Conservation (phyloP, 75 land plant genomes). For the Larix kaempferi region DNA sequence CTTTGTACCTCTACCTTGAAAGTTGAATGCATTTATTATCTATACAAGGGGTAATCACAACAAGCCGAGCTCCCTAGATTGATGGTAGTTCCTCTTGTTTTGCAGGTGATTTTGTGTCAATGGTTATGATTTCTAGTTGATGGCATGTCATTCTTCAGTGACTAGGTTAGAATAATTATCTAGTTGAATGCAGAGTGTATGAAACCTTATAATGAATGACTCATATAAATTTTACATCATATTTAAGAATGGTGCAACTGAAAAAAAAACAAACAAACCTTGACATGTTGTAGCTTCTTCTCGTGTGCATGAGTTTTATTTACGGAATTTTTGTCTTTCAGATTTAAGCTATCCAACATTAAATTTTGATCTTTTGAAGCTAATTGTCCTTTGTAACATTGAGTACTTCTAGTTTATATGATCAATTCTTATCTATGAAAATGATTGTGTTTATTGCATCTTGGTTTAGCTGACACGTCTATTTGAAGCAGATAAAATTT, state of each 20-base stretch:
- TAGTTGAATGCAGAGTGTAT: not conserved
- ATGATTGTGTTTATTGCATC: not conserved
- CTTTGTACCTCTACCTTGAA: too few relatives aligned
- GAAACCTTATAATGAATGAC: not conserved
- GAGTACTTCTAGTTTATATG: too few relatives aligned
- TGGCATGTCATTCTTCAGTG: too few relatives aligned
- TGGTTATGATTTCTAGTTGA: too few relatives aligned
- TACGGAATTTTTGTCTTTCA: not conserved
- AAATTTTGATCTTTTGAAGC: not conserved
- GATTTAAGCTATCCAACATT: not conserved
- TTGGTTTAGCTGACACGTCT: not conserved
- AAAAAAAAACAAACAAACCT: not conserved
- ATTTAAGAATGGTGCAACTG: not conserved
- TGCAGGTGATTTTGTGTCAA: too few relatives aligned
- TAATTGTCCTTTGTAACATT: not conserved
- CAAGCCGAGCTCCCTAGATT: too few relatives aligned
- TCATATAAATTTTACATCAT: too few relatives aligned
- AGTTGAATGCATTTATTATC: too few relatives aligned
- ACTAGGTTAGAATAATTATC: not conserved
- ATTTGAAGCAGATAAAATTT: conserved; percentile 55
- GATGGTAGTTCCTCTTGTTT: too few relatives aligned
- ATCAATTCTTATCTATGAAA: not conserved
- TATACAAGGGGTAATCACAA: too few relatives aligned
- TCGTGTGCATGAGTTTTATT: not conserved
- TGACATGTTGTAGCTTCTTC: not conserved